These are phyloP conservation scores for Hyaloraphidium curvatum DNA, from an alignment of 192 early-diverging fungal species.

Conservation along the genomic window DNA sequence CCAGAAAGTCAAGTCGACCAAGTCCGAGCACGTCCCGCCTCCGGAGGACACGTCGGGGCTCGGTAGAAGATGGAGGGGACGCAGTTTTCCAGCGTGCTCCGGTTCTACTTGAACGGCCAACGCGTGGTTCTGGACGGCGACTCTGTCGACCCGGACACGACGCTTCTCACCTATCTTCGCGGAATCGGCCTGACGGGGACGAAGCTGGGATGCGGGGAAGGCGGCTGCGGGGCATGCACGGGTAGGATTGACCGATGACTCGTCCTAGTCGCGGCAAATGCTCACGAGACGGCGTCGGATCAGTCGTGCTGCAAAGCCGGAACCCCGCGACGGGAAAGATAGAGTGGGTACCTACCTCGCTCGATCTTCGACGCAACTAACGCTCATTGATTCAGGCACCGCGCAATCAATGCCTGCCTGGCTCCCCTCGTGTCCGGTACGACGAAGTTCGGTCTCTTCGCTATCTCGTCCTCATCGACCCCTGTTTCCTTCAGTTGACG, in stretches of 20 bases:
- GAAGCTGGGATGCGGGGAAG: conserved; percentile 67
- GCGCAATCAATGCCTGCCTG: conserved; percentile 46
- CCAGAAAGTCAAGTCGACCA: too few species aligned
- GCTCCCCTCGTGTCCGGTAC: too few species aligned
- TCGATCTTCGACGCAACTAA: not conserved
- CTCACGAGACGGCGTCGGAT: conserved; percentile 5
- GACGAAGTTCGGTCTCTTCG: too few species aligned
- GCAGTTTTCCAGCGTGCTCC: too few species aligned
- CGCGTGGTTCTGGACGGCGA: not conserved
- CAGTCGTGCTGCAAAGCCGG: not conserved
- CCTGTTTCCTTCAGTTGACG: conserved; percentile 51
- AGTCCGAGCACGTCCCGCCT: not conserved
- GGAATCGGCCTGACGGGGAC: conserved; percentile 27
- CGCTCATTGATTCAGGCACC: conserved; percentile 5
- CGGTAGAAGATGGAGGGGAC: too few species aligned
- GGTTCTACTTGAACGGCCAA: not conserved
- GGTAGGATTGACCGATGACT: conserved; percentile 49
- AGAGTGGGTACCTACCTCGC: not conserved
- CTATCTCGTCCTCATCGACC: too few species aligned
- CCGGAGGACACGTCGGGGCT: not conserved
- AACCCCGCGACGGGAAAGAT: too few species aligned
- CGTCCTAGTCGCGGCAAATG: conserved; percentile 19
- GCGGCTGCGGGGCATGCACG: conserved; percentile 62
- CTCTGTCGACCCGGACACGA: conserved; percentile 13
- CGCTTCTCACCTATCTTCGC: conserved; percentile 14